These are phyloP conservation scores for Euphrasia arctica DNA, from an alignment of 305 asterid genomes.

Conservation along the genomic window DNA sequence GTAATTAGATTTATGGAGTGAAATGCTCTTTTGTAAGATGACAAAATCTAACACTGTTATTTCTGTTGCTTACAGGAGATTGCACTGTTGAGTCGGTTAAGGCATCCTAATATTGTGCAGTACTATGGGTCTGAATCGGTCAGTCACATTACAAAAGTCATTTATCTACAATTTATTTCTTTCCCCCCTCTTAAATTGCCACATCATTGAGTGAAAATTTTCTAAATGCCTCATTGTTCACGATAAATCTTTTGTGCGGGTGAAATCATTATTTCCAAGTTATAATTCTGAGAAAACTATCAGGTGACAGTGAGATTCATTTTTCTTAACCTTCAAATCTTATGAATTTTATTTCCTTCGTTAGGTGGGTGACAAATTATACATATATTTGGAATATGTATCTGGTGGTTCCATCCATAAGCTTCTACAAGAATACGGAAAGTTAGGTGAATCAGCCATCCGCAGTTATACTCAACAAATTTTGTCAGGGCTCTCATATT, in stretches of 20 bases:
- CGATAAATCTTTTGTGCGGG: too few relatives aligned
- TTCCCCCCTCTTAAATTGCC: background rate
- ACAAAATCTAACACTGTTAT: constrained; percentile 19
- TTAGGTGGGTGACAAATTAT: constrained; percentile 83
- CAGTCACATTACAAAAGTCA: constrained; percentile 30
- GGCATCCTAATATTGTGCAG: constrained; percentile 95
- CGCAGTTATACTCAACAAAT: constrained; percentile 94
- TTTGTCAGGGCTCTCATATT: constrained; percentile 89
- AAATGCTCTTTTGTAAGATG: too few relatives aligned
- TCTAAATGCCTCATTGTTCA: too few relatives aligned
- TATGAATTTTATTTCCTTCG: constrained; percentile 24
- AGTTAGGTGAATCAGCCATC: constrained; percentile 83
- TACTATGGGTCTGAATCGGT: constrained; percentile 94
- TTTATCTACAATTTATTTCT: background rate
- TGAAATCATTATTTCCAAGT: too few relatives aligned
- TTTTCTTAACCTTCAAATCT: too few relatives aligned
- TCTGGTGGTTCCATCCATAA: constrained; percentile 97
- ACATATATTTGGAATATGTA: constrained; percentile 89
- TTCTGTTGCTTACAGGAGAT: constrained; percentile 70
- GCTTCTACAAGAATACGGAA: constrained; percentile 89
- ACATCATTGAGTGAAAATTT: background rate
- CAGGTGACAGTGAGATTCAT: too few relatives aligned
- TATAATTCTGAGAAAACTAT: too few relatives aligned
- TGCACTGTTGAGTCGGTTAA: constrained; percentile 71
- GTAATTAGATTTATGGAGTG: background rate